Conservation (phyloP, 2,329 filamentous ascomycete genomes). For the Diaporthe ampelina region DNA sequence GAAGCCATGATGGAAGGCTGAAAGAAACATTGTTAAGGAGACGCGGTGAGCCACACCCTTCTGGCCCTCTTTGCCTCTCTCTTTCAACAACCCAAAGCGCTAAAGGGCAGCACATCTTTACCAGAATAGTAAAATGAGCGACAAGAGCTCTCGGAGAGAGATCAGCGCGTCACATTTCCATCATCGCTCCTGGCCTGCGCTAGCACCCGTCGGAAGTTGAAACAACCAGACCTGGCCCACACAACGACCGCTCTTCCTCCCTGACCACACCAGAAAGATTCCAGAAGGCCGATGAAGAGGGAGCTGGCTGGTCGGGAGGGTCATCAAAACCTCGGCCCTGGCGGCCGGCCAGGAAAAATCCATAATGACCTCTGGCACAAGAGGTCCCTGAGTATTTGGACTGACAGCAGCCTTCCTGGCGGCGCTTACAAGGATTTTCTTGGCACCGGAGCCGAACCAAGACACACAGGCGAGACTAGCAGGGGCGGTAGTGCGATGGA, state of each 20-base stretch:
- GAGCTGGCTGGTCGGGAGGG: background rate
- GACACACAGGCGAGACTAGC: constrained; percentile 13
- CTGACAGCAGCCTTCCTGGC: constrained; percentile 13
- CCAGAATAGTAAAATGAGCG: constrained; percentile 9
- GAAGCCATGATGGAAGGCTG: constrained; percentile 5
- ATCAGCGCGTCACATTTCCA: constrained; percentile 34
- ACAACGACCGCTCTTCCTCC: background rate
- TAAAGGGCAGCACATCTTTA: constrained; percentile 18
- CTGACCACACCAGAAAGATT: background rate
- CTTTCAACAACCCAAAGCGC: background rate
- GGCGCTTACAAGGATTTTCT: constrained; percentile 24
- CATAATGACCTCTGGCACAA: background rate
- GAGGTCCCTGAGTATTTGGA: background rate
- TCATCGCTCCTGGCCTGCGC: background rate
- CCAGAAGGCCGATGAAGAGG: background rate
- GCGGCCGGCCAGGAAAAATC: background rate
- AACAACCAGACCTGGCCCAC: background rate
- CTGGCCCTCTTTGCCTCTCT: background rate
- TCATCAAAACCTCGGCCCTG: background rate
- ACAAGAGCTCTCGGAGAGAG: background rate
- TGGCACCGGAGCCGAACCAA: constrained; percentile 32
- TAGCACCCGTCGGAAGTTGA: constrained; percentile 12
- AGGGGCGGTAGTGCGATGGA: constrained; percentile 2
- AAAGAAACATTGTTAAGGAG: background rate
- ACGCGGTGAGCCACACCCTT: background rate